Evolutionary conservation across 2,329 filamentous ascomycete species (phyloP), one percentile per base, ranked within the genome.

Genomic region (Beauveria pseudobassiana): DNA sequence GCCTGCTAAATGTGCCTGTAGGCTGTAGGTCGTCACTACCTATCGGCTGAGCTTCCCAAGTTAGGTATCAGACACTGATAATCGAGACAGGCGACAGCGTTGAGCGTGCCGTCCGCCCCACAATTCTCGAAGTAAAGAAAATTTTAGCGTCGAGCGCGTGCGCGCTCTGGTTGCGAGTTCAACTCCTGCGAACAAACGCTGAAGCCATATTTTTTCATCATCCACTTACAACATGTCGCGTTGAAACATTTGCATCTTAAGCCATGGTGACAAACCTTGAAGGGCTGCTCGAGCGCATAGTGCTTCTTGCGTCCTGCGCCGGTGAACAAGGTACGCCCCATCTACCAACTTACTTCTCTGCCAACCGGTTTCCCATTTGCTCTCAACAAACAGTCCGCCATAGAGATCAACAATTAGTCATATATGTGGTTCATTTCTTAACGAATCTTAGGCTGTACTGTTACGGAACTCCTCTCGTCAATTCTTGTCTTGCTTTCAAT

Each of bases 211-310:
- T 8, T 26, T 62, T 63, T 59, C 59, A 40, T 56, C 26, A 9
- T 4, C 40, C 24, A 56, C 40, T 42, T 20, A 46, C 60, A 59
- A 24, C 18, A 59, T 63, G 55, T 14, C 22, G 12, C 28, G 14
- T 34, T 52, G 10, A 43, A n/a, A 30, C 24, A 9, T n/a, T 24
- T 54, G 9, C 10, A 49, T 34, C 24, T 5, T 26, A 22, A 40
- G 65, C 51, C 57, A 76, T 76, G 74, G 70, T 71, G 61, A 72
- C 70, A 63, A 74, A 76, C 65, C 72, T 75, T 28, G 74, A 76
- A 67, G 72, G 71, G 64, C 66, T 75, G 64, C 74, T 76, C 63
- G 71, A 69, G 52, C 68, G 69, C 61, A 67, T 76, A 51, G 65
- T 76, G 63, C 69, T 74, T 54, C 65, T 75, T 40, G 71, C 76